Percentiles rank a stretch among this genome's conserved stretches.
phyloP scores from a whole-genome alignment of 2,329 filamentous ascomycete species.

The Canariomyces notabilis region DNA sequence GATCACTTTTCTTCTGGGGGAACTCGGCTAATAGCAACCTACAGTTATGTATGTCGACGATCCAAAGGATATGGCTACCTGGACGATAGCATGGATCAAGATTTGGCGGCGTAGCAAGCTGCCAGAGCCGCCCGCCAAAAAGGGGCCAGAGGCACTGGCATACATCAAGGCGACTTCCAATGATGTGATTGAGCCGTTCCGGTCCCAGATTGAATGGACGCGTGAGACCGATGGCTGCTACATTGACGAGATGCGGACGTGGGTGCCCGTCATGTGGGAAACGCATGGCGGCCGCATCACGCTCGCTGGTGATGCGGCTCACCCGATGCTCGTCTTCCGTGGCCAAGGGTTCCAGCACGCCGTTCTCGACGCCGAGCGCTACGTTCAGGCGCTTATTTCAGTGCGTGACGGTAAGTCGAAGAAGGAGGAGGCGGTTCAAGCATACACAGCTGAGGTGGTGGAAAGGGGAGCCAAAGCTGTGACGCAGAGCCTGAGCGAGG shows the following conservation, averaged over 20 bases:
- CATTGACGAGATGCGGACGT: constrained; percentile 36
- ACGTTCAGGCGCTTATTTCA: constrained; percentile 31
- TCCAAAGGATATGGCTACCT: constrained; percentile 25
- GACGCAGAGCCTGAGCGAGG: constrained; percentile 31
- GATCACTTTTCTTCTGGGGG: too few relatives aligned
- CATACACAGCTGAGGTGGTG: constrained; percentile 32
- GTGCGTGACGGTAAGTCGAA: constrained; percentile 19
- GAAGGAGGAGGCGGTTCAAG: constrained; percentile 22
- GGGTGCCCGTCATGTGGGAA: constrained; percentile 31
- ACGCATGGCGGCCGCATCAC: constrained; percentile 32
- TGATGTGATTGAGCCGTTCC: constrained; percentile 29
- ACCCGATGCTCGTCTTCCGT: constrained; percentile 43
- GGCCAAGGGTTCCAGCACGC: constrained; percentile 43
- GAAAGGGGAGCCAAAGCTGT: constrained; percentile 33
- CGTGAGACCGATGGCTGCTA: constrained; percentile 28
- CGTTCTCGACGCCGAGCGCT: constrained; percentile 36
- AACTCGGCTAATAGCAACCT: too few relatives aligned
- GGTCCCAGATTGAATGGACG: constrained; percentile 33
- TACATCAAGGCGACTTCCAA: constrained; percentile 28
- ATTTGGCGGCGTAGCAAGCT: constrained; percentile 26
- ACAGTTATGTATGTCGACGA: constrained; percentile 26
- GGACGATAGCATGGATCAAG: constrained; percentile 35
- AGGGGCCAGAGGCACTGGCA: constrained; percentile 34
- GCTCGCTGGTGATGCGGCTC: constrained; percentile 37
- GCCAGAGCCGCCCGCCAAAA: constrained; percentile 24